phyloP scores from a whole-genome alignment of 345 rosid genomes.

The Geranium rotundifolium region DNA sequence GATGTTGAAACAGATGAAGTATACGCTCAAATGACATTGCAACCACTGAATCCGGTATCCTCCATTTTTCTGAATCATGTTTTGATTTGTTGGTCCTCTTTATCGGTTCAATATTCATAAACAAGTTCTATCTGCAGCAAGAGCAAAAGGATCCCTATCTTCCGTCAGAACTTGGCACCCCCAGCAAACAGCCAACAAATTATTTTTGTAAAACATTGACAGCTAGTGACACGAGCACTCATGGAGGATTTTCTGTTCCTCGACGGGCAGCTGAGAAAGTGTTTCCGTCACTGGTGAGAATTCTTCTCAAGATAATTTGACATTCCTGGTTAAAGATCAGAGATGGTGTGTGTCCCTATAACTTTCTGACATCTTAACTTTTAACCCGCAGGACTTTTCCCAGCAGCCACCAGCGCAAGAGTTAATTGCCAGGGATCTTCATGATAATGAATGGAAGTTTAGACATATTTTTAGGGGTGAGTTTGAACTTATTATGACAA shows the following conservation, averaged over 20 bases:
- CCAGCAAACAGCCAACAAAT: constrained; percentile 6
- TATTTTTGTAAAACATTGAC: constrained; percentile 6
- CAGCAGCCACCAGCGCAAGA: constrained; percentile 14
- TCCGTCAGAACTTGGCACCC: constrained; percentile 4
- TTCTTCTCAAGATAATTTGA: background rate
- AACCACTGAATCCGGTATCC: constrained; percentile 2
- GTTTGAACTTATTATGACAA: background rate
- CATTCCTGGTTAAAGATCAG: background rate
- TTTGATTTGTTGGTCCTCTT: background rate
- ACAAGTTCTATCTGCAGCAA: background rate
- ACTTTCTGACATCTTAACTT: constrained; percentile 1
- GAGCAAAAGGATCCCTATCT: constrained; percentile 6
- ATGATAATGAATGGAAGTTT: constrained; percentile 16
- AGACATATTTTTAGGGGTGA: constrained; percentile 12
- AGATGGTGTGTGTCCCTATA: background rate
- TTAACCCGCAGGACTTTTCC: constrained; percentile 1
- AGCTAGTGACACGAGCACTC: constrained; percentile 13
- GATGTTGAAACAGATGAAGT: constrained; percentile 7
- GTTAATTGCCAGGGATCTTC: constrained; percentile 15
- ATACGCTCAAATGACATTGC: constrained; percentile 5
- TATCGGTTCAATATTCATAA: background rate
- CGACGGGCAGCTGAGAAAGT: constrained; percentile 21
- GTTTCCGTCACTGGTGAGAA: constrained; percentile 15
- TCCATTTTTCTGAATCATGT: background rate
- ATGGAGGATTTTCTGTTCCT: constrained; percentile 22